These are phyloP conservation scores for Nidularia pulvinata DNA, from an alignment of 768 basidiomycete genomes.

Conservation along the genomic window DNA sequence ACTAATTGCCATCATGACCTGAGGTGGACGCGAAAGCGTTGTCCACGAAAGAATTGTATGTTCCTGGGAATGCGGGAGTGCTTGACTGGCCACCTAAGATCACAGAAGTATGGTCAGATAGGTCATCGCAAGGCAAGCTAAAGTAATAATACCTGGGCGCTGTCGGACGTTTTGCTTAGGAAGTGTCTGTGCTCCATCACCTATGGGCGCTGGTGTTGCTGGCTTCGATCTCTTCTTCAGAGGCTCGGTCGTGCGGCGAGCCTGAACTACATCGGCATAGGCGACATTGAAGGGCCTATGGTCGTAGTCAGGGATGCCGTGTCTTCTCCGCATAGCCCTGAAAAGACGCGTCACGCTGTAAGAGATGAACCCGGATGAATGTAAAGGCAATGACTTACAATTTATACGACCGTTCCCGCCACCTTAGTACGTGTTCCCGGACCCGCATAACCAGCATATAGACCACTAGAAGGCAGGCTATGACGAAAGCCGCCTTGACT, in stretches of 20 bases:
- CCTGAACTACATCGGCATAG: slow-evolving; percentile 68
- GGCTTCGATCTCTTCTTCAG: slow-evolving; percentile 32
- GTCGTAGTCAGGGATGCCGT: slow-evolving; percentile 86
- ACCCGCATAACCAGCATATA: slow-evolving; percentile 35
- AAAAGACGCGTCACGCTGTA: slow-evolving; percentile 11
- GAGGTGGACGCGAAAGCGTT: not conserved
- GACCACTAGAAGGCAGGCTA: slow-evolving; percentile 30
- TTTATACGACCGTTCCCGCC: slow-evolving; percentile 65
- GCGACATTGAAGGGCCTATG: slow-evolving; percentile 85
- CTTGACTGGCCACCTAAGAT: not conserved
- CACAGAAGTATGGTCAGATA: no score
- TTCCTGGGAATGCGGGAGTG: not conserved
- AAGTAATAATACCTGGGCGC: slow-evolving; percentile 31
- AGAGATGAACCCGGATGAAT: slow-evolving; percentile 1
- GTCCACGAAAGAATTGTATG: not conserved
- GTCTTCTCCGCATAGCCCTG: slow-evolving; percentile 72
- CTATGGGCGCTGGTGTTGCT: slow-evolving; percentile 23
- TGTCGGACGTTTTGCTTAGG: slow-evolving; percentile 41
- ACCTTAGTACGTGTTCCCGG: slow-evolving; percentile 48
- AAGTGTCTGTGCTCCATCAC: slow-evolving; percentile 31
- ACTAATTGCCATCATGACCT: not conserved
- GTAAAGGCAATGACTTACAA: slow-evolving; percentile 41
- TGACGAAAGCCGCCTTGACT: slow-evolving; percentile 27
- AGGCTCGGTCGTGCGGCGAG: slow-evolving; percentile 45
- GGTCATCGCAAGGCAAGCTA: no score